Evolutionary conservation across 768 basidiomycete species (phyloP).

Genomic region (Rhizopogon vesiculosus): DNA sequence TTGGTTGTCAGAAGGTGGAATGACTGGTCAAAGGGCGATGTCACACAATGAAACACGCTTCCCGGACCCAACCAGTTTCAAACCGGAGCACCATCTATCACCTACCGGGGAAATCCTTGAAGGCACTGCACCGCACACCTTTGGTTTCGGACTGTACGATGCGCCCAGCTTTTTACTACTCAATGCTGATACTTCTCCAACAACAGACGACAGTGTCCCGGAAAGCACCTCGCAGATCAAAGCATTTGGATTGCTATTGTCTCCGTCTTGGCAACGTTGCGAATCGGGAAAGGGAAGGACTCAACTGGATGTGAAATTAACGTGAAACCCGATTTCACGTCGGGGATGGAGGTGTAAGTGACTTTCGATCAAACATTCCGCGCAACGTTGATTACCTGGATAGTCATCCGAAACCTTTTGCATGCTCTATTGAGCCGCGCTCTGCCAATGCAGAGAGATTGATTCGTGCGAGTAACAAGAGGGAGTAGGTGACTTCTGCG

Average conservation of each 20-base stretch:
- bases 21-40: slow-evolving; percentile 31
- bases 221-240: slow-evolving; percentile 28
- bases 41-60: slow-evolving; percentile 48
- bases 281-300: slow-evolving; percentile 21
- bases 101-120: slow-evolving; percentile 10
- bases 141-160: slow-evolving; percentile 24
- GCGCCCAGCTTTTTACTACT: background rate
- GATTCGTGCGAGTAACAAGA: slow-evolving; percentile 6
- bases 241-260: slow-evolving; percentile 28
- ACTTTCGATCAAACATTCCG: background rate
- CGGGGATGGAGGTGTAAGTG: slow-evolving; percentile 15
- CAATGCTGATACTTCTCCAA: background rate
- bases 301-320: slow-evolving; percentile 26
- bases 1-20: background rate
- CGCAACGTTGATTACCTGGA: background rate
- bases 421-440: slow-evolving; percentile 14
- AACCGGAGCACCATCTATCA: slow-evolving; percentile 51
- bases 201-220: slow-evolving; percentile 27
- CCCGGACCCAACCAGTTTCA: slow-evolving; percentile 46
- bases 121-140: background rate
- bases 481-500: background rate
- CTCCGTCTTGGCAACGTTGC: slow-evolving; percentile 25
- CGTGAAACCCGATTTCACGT: slow-evolving; percentile 18
- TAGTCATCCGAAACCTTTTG: slow-evolving; percentile 22
- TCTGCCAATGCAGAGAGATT: slow-evolving; percentile 12